Base-by-base conservation (phyloP, 164 flowering plant genomes). In the Tetrastigma voinierianum region DNA sequence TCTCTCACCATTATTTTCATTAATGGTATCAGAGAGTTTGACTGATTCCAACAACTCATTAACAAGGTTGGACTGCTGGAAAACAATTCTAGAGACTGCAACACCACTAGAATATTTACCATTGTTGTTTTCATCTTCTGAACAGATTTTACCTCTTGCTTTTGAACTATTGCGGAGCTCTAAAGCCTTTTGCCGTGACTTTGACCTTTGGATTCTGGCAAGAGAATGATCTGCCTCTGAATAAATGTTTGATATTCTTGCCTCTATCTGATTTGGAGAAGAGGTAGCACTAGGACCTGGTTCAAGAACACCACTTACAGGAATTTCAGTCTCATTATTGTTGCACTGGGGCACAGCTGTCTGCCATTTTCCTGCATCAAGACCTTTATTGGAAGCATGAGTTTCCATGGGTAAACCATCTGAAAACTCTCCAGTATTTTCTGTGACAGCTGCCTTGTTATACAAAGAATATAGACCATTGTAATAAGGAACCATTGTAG, bases 131-230 rank as follows among this genome's bases (percentile, higher is more conserved):
- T 52, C 64, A 59, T 62, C 58, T 15, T 57, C 57, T 21, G 23
- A 57, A 44, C 62, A 20, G 55, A 62, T 72, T 67, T 67, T 80
- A 23, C 61, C 51, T 57, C 68, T 64, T 15, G 75, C 59, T 66
- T 82, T 90, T 48, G 71, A 89, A 81, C 90, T 88, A 49, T 70
- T 89, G 1, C 98, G 97, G 56, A 82, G 76, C 84, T 90, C 91
- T 25, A 90, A 72, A 74, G 93, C 96, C 71, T 69, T 86, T 72
- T 95, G 99, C 73, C 97, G 87, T 16, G 97, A 86, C 74, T 72
- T 92, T 23, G 97, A 92, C 78, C 97, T 82, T 59, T 86, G 89
- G 59, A 92, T 63, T 67, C 77, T 80, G 20, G 72, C 82, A 51
- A 83, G 62, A 46, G 98, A 89, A 52, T 62, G 73, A 53, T 76